Evolutionary conservation across 257 asterid species (phyloP), one percentile per base, ranked within the genome.

Genomic region (Plantago major): DNA sequence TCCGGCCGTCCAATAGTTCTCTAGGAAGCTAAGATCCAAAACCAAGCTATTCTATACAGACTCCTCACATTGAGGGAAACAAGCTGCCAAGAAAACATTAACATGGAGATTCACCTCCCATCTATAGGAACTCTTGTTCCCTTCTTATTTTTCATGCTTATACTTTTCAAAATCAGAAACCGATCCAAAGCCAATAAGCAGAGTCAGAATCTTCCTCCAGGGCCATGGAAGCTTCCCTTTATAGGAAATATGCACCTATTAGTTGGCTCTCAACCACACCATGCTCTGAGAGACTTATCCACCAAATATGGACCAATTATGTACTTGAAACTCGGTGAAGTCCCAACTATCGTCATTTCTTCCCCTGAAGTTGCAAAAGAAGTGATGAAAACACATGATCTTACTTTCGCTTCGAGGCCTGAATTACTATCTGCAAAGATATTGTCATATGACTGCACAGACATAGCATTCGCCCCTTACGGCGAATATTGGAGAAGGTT

Each of bases 401-500:
- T 38, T 4, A 46, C 6, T 9, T 72, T 60, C 42, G 76, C 77
- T 30, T 51, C 55, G 0, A 71, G 76, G 62, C 76, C 76, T 28
- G 26, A 17, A 15, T 46, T 68, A 15, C 57, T 65, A 7, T 70
- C 61, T 15, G 2, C 69, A 37, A 18, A 62, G 22, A 45, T 58
- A 4, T 9, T 69, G 11, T 30, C 59, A 10, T 67, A 77, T 11
- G 37, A 55, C 9, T n/a, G 26, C 19, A 64, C 63, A 15, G 46
- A 47, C 37, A 44, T 74, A n/a, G 66, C 45, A 1, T 78, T 78
- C 33, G 19, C 71, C 2, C 79, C 79, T 0, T 64, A 58, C 19
- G 73, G 73, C 7, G 69, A 61, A 1, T 73, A 76, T 37, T 76
- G 79, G 82, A 73, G 75, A 71, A 65, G 74, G 11, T 40, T 71